phyloP scores from a whole-genome alignment of 2,329 filamentous ascomycete species.

The Xylaria sp. region DNA sequence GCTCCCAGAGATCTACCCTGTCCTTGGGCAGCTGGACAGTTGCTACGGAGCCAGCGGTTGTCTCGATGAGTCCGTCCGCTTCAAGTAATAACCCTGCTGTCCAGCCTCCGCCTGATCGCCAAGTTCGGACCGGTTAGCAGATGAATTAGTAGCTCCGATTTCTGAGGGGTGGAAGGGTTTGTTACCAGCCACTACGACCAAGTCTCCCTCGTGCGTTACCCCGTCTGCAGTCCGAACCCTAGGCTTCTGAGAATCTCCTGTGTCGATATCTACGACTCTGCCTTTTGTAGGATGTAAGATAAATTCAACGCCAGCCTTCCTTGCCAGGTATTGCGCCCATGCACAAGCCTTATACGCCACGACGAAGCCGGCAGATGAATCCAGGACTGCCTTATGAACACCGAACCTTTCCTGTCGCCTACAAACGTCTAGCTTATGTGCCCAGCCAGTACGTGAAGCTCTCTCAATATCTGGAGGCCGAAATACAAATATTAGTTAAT shows the following conservation, averaged over 20 bases:
- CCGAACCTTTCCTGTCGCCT: constrained; percentile 44
- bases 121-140: constrained; percentile 43
- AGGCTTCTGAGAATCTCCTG: constrained; percentile 24
- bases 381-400: constrained; percentile 54
- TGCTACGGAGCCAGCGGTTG: constrained; percentile 42
- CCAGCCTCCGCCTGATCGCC: constrained; percentile 40
- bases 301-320: constrained; percentile 55
- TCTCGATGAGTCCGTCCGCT: constrained; percentile 41
- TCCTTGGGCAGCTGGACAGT: constrained; percentile 55
- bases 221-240: constrained; percentile 41
- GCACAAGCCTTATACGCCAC: constrained; percentile 49
- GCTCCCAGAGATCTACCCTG: constrained; percentile 51
- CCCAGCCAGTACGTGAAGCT: constrained; percentile 40
- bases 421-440: constrained; percentile 51
- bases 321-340: constrained; percentile 53
- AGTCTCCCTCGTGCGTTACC: constrained; percentile 32
- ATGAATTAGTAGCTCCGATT: neutral
- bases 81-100: constrained; percentile 40
- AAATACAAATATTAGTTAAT: neutral
- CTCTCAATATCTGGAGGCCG: constrained; percentile 37
- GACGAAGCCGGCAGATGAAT: constrained; percentile 59
- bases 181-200: constrained; percentile 52
- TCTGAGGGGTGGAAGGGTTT: neutral
- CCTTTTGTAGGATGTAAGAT: constrained; percentile 51
- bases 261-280: constrained; percentile 40